Evolutionary conservation across 176 grass and related monocot genomes (phyloP), one percentile per base, ranked within the genome.

Genomic region (Oryza nivara): DNA sequence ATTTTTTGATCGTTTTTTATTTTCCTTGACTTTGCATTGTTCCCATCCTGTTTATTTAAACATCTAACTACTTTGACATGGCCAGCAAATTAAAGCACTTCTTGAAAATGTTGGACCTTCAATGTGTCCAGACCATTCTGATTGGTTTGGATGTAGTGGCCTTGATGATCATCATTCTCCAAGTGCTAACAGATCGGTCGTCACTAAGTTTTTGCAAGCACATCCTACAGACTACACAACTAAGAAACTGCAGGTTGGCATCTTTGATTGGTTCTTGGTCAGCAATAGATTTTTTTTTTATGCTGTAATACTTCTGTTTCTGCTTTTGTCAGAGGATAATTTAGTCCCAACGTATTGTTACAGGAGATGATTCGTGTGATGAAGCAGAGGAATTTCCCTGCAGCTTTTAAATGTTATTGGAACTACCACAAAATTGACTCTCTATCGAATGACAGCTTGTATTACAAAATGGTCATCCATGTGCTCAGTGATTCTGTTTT

Each of bases 391-490:
- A 75, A 88, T 83, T 95, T 98, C 13, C 51, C 70, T 43, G 91
- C 88, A 75, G 88, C 91, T 74, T 98, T 98, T 81, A 98, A 98
- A 87, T 95, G 85, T 75, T 95, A 95, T 78, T 92, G 77, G 84
- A 98, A 98, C 76, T 95, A 87, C 78, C 96, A 91, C 72, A 98
- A 94, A 92, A 77, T 94, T 64, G 77, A 89, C 80, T 89, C 85
- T 23, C 48, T 94, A 40, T 92, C 96, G 49, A 92, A 91, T 82
- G 88, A 98, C 70, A 88, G 92, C 36, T 74, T 91, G 32, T 87
- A 90, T 70, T 98, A 90, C 86, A 98, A 94, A 84, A 98, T 98
- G 93, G 93, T 98, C 90, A 93, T 95, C 35, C 96, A 95, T 84
- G 93, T 98, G 47, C 74, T 89, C 72, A 94, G 79, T 61, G 96